Conservation (phyloP, 2,329 filamentous ascomycete genomes). For the Pseudogymnoascus sp. region DNA sequence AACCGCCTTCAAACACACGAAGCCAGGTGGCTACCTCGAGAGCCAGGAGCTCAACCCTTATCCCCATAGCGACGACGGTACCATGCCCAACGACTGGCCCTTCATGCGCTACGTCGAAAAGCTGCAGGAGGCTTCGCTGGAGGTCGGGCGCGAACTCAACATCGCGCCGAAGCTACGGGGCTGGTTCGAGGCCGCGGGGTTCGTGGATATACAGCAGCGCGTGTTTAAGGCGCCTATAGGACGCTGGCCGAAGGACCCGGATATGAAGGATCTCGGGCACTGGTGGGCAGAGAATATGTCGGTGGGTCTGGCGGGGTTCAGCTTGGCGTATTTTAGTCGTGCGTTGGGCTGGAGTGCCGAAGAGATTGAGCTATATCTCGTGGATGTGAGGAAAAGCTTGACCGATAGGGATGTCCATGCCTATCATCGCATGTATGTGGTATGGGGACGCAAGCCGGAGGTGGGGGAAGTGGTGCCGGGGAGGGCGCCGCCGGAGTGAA, state of each 20-base stretch:
- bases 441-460: conserved; percentile 21
- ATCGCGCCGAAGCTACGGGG: conserved; percentile 14
- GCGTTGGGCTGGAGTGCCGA: conserved; percentile 23
- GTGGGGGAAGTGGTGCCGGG: not conserved
- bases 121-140: conserved; percentile 23
- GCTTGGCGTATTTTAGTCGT: conserved; percentile 22
- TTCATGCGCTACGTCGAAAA: conserved; percentile 34
- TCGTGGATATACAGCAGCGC: conserved; percentile 23
- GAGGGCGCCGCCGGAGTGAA: not conserved
- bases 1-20: conserved; percentile 12
- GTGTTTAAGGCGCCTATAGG: conserved; percentile 41
- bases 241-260: conserved; percentile 38
- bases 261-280: conserved; percentile 13
- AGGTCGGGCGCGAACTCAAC: conserved; percentile 27
- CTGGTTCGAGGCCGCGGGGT: conserved; percentile 22
- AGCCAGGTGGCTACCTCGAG: conserved; percentile 20
- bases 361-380: conserved; percentile 24
- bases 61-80: conserved; percentile 36
- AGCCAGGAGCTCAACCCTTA: conserved; percentile 15
- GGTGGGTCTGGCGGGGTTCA: conserved; percentile 20
- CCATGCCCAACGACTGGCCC: conserved; percentile 31
- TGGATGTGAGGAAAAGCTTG: conserved; percentile 18
- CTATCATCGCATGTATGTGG: conserved; percentile 24
- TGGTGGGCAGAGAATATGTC: conserved; percentile 24
- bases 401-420: conserved; percentile 22